Base-by-base conservation (phyloP, 352 stramenopile genomes). In the Blastocystis sp. region DNA sequence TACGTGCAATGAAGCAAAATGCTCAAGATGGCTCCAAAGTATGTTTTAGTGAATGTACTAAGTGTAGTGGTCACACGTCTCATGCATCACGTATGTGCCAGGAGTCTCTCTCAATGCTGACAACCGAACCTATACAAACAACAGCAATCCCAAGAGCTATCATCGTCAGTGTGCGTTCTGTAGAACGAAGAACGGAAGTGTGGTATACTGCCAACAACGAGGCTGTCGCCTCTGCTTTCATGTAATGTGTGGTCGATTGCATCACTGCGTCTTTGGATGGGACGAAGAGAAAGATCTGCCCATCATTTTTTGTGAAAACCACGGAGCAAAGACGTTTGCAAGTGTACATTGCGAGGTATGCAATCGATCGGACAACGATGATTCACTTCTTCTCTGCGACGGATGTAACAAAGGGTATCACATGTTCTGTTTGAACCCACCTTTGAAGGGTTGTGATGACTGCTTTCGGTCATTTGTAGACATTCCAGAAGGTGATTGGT, bases 381-480 rank as follows among this genome's bases (percentile, higher is more conserved):
- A 45, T 1, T 79, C 18, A 13, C 39, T 91, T 66, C 81, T 91
- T 16, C 76, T 91, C 11, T 91, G 90, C 69, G 90, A 91, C 26
- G 81, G 75, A 24, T 91, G 90, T 26, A 59, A 90, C 47, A 78
- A 70, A 16, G 82, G 59, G 9, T 91, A 79, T 37, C 90, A 91
- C 66, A 53, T 63, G 8, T 90, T 56, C 50, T 91, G 90, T 47
- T 45, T 91, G 39, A 26, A 66, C 13, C 90, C 90, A 6, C 66
- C 82, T 63, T 55, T 87, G 56, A 54, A 30, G 24, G 41, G 70
- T 81, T 7, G 8, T 4, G 13, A 6, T 43, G 5, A 24, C 13
- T 9, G 30, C 30, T 41, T n/a, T 41, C 16, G 20, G 45, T 63
- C 9, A 64, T 13, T 13, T 6, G 37, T 20, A 81, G 50, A 87